Conservation (phyloP, 2,329 filamentous ascomycete species). For the Fusarium sarcochroum region DNA sequence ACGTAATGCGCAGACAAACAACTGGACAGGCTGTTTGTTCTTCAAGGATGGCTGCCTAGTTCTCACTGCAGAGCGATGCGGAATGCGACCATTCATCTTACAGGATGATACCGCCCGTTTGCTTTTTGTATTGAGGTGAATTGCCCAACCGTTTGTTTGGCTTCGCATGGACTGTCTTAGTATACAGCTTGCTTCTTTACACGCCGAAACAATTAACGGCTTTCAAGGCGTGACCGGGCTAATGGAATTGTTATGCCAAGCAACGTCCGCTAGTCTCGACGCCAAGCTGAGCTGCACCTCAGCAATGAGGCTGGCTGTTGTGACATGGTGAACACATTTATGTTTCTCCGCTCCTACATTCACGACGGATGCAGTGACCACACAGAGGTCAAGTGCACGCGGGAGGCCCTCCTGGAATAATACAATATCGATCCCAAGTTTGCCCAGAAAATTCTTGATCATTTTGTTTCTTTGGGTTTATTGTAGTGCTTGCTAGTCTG, state of each 20-base stretch:
- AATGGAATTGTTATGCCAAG: neutral
- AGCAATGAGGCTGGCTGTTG: neutral
- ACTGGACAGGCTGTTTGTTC: too few relatives aligned
- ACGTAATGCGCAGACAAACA: too few relatives aligned
- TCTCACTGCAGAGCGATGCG: too few relatives aligned
- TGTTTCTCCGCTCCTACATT: too few relatives aligned
- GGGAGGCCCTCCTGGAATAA: too few relatives aligned
- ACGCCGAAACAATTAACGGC: neutral
- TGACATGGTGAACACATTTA: neutral
- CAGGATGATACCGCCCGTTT: too few relatives aligned
- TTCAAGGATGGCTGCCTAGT: too few relatives aligned
- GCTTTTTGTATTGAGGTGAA: too few relatives aligned
- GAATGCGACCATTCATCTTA: too few relatives aligned
- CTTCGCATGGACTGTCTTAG: neutral
- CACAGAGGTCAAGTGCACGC: too few relatives aligned
- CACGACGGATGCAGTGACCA: too few relatives aligned
- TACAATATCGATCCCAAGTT: too few relatives aligned
- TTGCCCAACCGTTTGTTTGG: neutral
- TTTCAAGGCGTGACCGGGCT: neutral
- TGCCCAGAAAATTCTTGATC: neutral
- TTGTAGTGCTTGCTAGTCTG: neutral
- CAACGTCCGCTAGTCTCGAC: neutral
- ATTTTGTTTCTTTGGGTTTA: neutral
- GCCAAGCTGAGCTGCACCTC: neutral
- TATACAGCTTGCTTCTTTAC: neutral